phyloP scores from a whole-genome alignment of 805 yeast species.

The Torulaspora gathmanii region DNA sequence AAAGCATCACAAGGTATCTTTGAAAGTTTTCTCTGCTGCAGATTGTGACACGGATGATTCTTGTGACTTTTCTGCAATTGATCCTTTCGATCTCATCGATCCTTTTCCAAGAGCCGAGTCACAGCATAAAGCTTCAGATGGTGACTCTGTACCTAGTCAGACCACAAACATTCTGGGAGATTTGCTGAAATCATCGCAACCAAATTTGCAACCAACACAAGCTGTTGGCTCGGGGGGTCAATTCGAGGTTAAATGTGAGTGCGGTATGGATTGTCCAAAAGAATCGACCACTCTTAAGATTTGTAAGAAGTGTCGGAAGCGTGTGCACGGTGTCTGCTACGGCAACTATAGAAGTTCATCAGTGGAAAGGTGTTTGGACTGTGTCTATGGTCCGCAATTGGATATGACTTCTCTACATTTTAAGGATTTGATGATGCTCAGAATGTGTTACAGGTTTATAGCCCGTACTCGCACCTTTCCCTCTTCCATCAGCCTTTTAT shows the following conservation, averaged over 20 bases:
- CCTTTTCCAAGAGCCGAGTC: neutral
- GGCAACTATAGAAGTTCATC: constrained; percentile 23
- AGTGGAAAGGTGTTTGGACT: constrained; percentile 27
- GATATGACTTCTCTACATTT: constrained; percentile 21
- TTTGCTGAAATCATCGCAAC: constrained; percentile 27
- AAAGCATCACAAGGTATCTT: constrained; percentile 30
- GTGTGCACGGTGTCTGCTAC: constrained; percentile 38
- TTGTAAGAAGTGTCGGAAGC: constrained; percentile 34
- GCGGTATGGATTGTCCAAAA: constrained; percentile 20
- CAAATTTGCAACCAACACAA: constrained; percentile 33
- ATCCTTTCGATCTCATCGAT: constrained; percentile 30
- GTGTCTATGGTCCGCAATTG: constrained; percentile 24
- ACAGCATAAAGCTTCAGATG: neutral
- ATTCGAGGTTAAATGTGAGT: constrained; percentile 31
- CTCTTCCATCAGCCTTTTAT: constrained; percentile 14
- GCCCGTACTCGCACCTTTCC: constrained; percentile 23
- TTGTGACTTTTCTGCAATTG: constrained; percentile 18
- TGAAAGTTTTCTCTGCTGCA: constrained; percentile 32
- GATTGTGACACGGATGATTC: constrained; percentile 14
- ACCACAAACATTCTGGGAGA: constrained; percentile 33
- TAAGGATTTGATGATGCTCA: constrained; percentile 34
- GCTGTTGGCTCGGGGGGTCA: neutral
- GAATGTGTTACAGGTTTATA: constrained; percentile 36
- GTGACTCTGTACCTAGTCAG: constrained; percentile 28
- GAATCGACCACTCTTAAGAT: constrained; percentile 11